Conservation (phyloP, 192 early-diverging fungal species). For the Linnemannia elongata region DNA sequence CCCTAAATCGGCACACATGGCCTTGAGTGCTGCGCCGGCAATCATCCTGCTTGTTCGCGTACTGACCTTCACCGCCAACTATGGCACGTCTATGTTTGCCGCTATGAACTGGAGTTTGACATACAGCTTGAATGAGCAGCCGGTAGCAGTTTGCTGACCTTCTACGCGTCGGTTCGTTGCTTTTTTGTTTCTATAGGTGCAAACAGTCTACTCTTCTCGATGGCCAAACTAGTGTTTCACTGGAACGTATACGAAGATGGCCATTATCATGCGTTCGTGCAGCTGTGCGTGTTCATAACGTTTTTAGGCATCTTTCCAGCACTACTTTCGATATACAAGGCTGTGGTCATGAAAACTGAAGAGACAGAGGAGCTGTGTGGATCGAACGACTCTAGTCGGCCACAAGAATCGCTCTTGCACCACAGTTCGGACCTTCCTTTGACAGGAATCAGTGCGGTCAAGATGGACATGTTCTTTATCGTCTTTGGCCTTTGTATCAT, state of each 20-base stretch:
- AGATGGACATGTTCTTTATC: slow-evolving; percentile 11
- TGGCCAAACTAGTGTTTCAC: background rate
- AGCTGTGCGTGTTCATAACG: background rate
- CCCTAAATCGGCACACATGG: background rate
- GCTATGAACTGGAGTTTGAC: background rate
- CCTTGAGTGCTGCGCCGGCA: background rate
- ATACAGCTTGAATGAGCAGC: too few species aligned
- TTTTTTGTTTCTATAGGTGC: background rate
- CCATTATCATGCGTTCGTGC: background rate
- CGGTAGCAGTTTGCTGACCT: too few species aligned
- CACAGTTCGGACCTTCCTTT: background rate
- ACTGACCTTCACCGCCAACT: background rate
- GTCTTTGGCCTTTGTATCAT: background rate
- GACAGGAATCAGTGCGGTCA: background rate
- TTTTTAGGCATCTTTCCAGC: background rate
- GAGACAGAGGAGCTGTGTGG: background rate
- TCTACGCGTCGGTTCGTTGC: background rate
- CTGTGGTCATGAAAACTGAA: background rate
- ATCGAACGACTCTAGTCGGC: background rate
- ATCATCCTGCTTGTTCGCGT: background rate
- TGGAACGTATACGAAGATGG: background rate
- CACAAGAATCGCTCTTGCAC: background rate
- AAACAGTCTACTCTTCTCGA: background rate
- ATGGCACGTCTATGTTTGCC: background rate
- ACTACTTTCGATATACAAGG: background rate